phyloP scores from a whole-genome alignment of 148 eudicot species.

The Fagopyrum esculentum region DNA sequence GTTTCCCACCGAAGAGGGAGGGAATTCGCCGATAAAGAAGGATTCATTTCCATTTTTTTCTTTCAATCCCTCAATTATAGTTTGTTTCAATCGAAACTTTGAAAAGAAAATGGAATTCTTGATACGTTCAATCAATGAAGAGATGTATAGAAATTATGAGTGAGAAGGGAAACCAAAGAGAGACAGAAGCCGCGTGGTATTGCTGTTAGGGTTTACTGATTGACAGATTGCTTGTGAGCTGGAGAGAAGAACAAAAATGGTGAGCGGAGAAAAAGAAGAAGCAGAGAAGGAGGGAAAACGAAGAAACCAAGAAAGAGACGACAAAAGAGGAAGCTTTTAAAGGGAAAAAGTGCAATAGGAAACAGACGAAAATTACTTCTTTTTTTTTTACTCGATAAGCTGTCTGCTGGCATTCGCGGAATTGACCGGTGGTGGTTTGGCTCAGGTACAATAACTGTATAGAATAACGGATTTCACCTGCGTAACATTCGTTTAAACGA shows the following conservation, averaged over 20 bases:
- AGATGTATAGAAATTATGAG: background rate
- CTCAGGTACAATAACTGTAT: too few relatives aligned
- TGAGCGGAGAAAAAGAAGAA: background rate
- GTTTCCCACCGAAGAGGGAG: constrained; percentile 92
- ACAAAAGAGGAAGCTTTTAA: background rate
- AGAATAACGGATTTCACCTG: too few relatives aligned
- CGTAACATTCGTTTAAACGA: too few relatives aligned
- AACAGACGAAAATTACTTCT: too few relatives aligned
- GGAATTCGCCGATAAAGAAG: background rate
- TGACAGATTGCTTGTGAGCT: constrained; percentile 1
- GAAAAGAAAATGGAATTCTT: too few relatives aligned
- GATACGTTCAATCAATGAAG: background rate
- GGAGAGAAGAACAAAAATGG: background rate
- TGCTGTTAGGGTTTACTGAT: background rate
- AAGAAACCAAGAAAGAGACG: background rate
- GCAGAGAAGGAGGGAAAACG: background rate
- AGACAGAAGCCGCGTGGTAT: background rate
- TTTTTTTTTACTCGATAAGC: too few relatives aligned
- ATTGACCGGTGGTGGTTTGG: too few relatives aligned
- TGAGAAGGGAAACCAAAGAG: background rate
- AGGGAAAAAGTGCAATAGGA: background rate
- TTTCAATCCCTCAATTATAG: background rate
- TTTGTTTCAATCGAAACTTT: too few relatives aligned
- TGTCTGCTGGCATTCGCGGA: too few relatives aligned
- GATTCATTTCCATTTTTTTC: background rate